Evolutionary conservation across 108 stramenopile species (phyloP), one percentile per base, ranked within the genome.

Genomic region (Nitzschia putrida): DNA sequence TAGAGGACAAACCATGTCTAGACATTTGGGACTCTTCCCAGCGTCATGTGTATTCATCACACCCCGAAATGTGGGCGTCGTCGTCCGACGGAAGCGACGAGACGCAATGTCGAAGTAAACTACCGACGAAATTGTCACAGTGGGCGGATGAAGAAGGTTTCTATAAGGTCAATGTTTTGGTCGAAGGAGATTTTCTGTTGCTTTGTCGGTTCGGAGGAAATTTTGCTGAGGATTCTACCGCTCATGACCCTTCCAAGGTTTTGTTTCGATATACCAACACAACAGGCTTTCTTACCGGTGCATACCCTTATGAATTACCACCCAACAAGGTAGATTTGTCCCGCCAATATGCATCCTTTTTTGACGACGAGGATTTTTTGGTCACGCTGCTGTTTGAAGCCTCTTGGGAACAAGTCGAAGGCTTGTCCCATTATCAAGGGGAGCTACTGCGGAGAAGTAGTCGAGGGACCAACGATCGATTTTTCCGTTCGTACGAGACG

Each of bases 1-100:
- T 97, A 42, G 96, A 94, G 66, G 94, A 94, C 53, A 78, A 90
- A 64, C 96, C 96, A 0, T 88, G 88, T 64, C 53, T 97, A 11
- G 93, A 97, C 74, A 85, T 97, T 55, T 97, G 88, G 86, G 86
- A 88, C 37, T 52, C 78, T 14, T 66, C 72, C 38, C 42, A 73
- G 55, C 20, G 45, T 7, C 82, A 71, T 54, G 69, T 83, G 13
- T 83, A 76, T 49, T 64, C 78, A 11, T 74, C 72, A 26, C 78
- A 79, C 63, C 78, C 78, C 29, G 68, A 80, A 63, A 61, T 77
- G 55, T 82, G 76, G 64, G 66, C 64, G 8, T 78, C 50, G 18
- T 16, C n/a, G 18, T 49, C 42, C 0, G 49, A 22, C 21, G n/a
- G 61, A 5, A 56, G 43, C 40, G 41, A 14, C 13, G 22, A 53